A percentile compares a stretch with the other conserved stretches of the same genome.
Conservation (phyloP, 768 basidiomycete genomes). For the Neoboletus magnificus region DNA sequence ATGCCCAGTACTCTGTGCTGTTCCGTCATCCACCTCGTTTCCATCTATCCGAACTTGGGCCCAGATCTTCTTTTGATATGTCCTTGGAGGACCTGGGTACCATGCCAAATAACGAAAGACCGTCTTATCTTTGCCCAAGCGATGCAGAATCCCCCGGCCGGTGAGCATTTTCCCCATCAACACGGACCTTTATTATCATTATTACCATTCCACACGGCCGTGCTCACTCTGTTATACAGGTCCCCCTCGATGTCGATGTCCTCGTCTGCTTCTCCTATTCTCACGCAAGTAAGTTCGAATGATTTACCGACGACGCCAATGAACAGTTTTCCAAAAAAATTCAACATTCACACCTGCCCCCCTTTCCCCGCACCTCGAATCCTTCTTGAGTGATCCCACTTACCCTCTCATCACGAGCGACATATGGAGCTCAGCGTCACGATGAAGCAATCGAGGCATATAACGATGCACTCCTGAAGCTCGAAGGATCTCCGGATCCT, state of each 20-base stretch:
- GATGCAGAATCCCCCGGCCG: not conserved
- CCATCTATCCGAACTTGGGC: not conserved
- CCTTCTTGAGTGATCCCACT: not conserved
- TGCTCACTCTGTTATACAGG: not conserved
- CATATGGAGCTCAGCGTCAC: too few relatives aligned
- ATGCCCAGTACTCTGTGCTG: not conserved
- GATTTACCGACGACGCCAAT: not conserved
- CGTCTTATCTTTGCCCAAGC: not conserved
- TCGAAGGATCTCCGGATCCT: too few relatives aligned
- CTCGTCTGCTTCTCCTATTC: not conserved
- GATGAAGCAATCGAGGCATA: too few relatives aligned
- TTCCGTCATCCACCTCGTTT: not conserved
- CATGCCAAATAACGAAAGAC: not conserved
- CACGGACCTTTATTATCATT: too few relatives aligned
- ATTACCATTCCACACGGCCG: too few relatives aligned
- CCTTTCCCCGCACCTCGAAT: not conserved
- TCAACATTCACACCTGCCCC: not conserved
- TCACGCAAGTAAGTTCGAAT: not conserved
- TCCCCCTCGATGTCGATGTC: slow-evolving; percentile 7
- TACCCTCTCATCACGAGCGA: not conserved
- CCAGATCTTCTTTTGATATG: not conserved
- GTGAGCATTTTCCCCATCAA: not conserved
- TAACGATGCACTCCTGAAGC: too few relatives aligned
- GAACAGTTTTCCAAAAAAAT: not conserved
- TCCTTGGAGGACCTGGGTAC: not conserved